Evolutionary conservation across 139 green algal genomes (phyloP).

Genomic region (Diplosphaera chodatii): DNA sequence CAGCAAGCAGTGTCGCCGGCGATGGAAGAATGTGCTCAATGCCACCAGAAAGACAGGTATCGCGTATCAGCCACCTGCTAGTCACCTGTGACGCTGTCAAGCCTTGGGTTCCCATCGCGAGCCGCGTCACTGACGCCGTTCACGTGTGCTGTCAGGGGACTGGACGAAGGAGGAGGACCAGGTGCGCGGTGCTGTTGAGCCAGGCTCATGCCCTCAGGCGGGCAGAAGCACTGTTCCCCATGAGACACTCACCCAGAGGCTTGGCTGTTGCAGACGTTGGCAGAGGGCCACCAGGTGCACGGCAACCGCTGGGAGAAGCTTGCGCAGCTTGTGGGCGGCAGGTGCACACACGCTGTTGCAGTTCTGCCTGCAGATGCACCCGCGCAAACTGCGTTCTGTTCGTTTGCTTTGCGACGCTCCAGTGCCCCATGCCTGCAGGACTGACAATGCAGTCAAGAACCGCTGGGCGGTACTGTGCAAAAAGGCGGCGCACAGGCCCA

Average conservation of each 20-base stretch:
- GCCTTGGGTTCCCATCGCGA: not conserved
- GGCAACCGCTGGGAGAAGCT: constrained; percentile 30
- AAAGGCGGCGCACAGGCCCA: constrained; percentile 3
- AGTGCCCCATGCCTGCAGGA: no score
- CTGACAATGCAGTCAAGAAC: constrained; percentile 38
- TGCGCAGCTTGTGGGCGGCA: constrained; percentile 19
- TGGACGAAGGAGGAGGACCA: constrained; percentile 13
- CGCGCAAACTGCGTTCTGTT: no score
- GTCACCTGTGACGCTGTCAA: no score
- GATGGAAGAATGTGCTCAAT: constrained; percentile 17
- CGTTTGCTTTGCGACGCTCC: no score
- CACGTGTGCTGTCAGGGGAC: not conserved
- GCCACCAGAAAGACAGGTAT: not conserved
- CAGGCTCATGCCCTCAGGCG: no score
- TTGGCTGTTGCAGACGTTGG: constrained; percentile 7
- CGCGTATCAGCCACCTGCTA: not conserved
- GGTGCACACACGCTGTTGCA: no score
- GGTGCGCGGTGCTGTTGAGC: no score
- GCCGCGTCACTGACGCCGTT: not conserved
- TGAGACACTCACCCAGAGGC: no score
- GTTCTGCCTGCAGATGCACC: no score
- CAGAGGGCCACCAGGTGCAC: constrained; percentile 9
- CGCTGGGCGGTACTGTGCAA: constrained; percentile 21
- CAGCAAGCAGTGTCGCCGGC: constrained; percentile 18
- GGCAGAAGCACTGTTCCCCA: no score